Evolutionary conservation across 176 grass and related monocot genomes (phyloP), one percentile per base, ranked within the genome.

Genomic region (Zizania latifolia): DNA sequence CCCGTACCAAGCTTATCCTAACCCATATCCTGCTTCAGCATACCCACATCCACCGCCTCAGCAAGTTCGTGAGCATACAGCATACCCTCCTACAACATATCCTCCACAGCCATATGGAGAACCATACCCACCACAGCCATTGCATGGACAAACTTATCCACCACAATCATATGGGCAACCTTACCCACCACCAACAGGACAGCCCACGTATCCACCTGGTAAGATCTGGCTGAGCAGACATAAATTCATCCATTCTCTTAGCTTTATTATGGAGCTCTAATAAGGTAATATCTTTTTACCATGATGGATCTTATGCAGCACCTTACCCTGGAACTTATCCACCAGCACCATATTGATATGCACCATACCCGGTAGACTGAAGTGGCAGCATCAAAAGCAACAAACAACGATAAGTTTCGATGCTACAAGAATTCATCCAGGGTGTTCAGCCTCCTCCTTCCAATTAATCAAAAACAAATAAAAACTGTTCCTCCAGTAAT

Each of bases 141-240:
- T n/a, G n/a, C 6, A 51, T 1, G 46, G 57, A 63, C 58, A 72
- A 13, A 40, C 43, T 10, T 79, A 85, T 48, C 78, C 78, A 6
- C 78, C 84, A 2, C 76, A 82, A 14, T 40, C 79, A 62, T 83
- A 86, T 65, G 73, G 43, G 34, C 78, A 89, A 81, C 83, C 82
- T 12, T 87, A 90, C 54, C 85, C 83, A 3, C 85, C 88, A 10
- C 71, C 83, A 10, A 6, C 46, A 31, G 62, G 59, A 55, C 82
- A 85, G 68, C 75, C 87, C 41, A 82, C 74, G 45, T 93, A 93
- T 74, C 90, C 88, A 46, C 77, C 82, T 72, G 90, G 93, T 97
- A 80, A 62, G 72, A 43, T 78, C 15, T 36, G 66, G 46, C 63
- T 44, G 35, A 24, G 29, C 57, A 32, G 31, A 37, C n/a, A 69